Base-by-base conservation (phyloP, 495 filamentous ascomycete species). In the Tuber brumale region DNA sequence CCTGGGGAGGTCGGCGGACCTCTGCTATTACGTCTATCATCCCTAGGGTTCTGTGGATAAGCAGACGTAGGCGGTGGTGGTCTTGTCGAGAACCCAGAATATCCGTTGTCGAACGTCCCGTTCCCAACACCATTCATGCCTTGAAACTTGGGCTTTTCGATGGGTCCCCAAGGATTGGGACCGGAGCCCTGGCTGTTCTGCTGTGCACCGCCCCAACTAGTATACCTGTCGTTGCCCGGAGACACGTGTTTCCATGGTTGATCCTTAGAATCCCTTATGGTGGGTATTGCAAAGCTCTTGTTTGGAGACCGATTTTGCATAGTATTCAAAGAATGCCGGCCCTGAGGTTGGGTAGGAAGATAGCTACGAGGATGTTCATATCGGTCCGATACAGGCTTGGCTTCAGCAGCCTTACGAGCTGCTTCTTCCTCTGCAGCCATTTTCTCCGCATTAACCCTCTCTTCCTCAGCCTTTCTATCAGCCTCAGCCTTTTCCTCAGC, bases 401-500 rank as follows among this genome's bases (percentile, higher is more conserved):
- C 70, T 71, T 79, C 78, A 21, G 51, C 31, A 61, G 35, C 35
- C 72, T 79, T 75, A 70, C 72, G 43, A 46, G 76, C 79, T 41
- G 66, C 73, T 71, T 78, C 73, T 23, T 74, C 79, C 27, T 80
- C 80, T 23, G 45, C 71, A 23, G 43, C 79, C 43, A 66, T 78
- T 39, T 77, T 80, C 46, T 79, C 76, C 8, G 61, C 71, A 31
- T 80, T 77, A 43, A 72, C 75, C 46, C 66, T 72, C 75, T 86
- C 84, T 72, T 82, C 77, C 16, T 45, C 80, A 71, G 27, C 81
- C 71, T 76, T 75, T 45, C 39, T 72, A 80, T 83, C 81, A 66
- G 82, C 78, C 69, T 83, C 83, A 31, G 76, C 37, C 27, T 76
- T 74, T 75, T 86, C 85, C 77, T 86, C 84, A 18, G 81, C 81